Evolutionary conservation across 805 yeast species (phyloP).

Genomic region (Martiniozyma abietophila): DNA sequence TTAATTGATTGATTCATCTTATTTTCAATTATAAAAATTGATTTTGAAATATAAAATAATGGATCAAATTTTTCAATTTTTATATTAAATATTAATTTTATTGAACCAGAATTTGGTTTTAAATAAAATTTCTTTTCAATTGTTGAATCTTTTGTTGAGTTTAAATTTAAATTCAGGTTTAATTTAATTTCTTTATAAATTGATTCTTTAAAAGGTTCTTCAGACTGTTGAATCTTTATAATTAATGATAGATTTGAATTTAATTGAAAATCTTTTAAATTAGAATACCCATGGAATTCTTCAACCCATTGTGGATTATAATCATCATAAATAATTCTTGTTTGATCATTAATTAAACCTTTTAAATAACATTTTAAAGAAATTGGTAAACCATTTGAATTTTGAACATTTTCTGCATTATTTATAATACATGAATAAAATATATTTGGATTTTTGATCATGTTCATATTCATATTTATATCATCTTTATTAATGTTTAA

Average conservation of each 20-base stretch:
- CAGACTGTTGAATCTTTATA: slow-evolving; percentile 15
- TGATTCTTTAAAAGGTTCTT: slow-evolving; percentile 10
- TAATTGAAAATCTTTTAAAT: neutral
- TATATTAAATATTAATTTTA: slow-evolving; percentile 58
- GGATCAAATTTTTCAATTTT: slow-evolving; percentile 80
- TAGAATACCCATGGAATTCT: slow-evolving; percentile 47
- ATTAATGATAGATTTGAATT: slow-evolving; percentile 2
- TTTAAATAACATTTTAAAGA: slow-evolving; percentile 18
- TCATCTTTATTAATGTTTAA: slow-evolving; percentile 1
- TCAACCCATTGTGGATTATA: slow-evolving; percentile 82
- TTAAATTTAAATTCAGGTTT: slow-evolving; percentile 8
- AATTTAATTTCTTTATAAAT: slow-evolving; percentile 11
- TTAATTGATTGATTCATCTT: slow-evolving; percentile 60
- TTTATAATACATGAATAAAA: slow-evolving; percentile 18
- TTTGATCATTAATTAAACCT: slow-evolving; percentile 31
- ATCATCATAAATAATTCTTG: slow-evolving; percentile 52
- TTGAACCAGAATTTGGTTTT: slow-evolving; percentile 39
- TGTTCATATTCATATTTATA: neutral
- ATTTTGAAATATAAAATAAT: slow-evolving; percentile 68
- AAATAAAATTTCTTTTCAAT: slow-evolving; percentile 16
- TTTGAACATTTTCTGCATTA: slow-evolving; percentile 26
- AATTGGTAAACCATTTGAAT: slow-evolving; percentile 22
- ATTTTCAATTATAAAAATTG: slow-evolving; percentile 55
- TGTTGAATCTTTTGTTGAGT: slow-evolving; percentile 4
- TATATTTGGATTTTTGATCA: slow-evolving; percentile 8